These are phyloP conservation scores for Ilyonectria mors-panacis DNA, from an alignment of 2,329 filamentous ascomycete species.

Conservation along the genomic window DNA sequence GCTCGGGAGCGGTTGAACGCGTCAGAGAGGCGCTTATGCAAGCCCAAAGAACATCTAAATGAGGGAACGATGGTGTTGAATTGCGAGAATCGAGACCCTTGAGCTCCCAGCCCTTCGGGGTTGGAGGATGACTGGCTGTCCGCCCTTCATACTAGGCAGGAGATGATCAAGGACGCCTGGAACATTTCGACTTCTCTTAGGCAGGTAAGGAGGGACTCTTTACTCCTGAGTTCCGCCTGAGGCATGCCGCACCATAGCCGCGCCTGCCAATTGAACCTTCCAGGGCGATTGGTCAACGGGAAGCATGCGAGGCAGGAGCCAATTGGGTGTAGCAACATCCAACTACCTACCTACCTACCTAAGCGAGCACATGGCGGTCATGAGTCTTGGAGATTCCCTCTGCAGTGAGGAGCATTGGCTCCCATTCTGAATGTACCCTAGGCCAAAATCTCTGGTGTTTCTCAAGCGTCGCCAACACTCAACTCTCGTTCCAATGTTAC, in stretches of 20 bases:
- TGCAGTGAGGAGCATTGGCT: not conserved
- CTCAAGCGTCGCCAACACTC: not conserved
- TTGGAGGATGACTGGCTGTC: not conserved
- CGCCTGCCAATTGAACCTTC: not conserved
- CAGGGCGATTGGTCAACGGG: not conserved
- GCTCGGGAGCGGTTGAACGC: conserved; percentile 11
- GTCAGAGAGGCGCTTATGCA: not conserved
- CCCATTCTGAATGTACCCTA: not conserved
- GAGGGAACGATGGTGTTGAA: not conserved
- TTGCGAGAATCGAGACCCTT: not conserved
- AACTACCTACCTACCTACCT: no score
- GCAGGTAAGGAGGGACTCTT: not conserved
- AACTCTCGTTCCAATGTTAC: not conserved
- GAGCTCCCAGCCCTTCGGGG: not conserved
- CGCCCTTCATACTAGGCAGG: not conserved
- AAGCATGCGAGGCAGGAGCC: not conserved
- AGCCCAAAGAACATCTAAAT: not conserved
- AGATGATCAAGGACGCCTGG: not conserved
- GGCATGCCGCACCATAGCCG: not conserved
- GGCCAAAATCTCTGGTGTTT: not conserved
- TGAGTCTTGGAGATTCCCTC: not conserved
- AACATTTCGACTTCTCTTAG: not conserved
- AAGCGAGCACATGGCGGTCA: not conserved
- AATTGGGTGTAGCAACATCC: not conserved
- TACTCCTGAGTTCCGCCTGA: not conserved